Conservation (phyloP, 352 stramenopile genomes). For the Pythium aquatile region DNA sequence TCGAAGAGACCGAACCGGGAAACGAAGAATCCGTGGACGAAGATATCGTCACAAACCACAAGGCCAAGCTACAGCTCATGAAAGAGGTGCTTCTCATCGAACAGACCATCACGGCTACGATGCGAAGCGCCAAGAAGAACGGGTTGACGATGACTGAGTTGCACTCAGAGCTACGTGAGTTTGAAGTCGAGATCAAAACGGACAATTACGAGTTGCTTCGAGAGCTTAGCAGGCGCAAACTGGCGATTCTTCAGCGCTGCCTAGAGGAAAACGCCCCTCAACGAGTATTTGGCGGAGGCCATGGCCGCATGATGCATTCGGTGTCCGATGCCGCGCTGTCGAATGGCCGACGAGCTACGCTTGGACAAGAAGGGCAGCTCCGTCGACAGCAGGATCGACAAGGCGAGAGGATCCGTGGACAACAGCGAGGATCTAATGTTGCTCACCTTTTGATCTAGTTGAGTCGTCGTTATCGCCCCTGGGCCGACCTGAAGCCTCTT, state of each 20-base stretch:
- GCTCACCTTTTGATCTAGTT: not conserved
- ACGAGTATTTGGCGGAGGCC: not conserved
- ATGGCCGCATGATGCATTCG: not conserved
- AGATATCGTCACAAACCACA: not conserved
- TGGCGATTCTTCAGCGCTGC: slow-evolving; percentile 3
- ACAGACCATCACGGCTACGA: slow-evolving; percentile 3
- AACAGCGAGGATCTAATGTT: not conserved
- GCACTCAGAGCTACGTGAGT: not conserved
- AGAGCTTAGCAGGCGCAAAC: slow-evolving; percentile 10
- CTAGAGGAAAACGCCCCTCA: not conserved
- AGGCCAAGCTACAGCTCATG: not conserved
- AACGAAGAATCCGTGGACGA: not conserved
- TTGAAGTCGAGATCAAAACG: slow-evolving; percentile 6
- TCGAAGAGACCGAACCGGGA: not conserved
- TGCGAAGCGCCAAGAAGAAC: not conserved
- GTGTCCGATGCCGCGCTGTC: slow-evolving; percentile 5
- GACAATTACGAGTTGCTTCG: not conserved
- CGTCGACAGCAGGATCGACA: not conserved
- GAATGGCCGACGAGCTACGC: not conserved
- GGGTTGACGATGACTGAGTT: not conserved
- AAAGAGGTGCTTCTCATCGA: slow-evolving; percentile 1
- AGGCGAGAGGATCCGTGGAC: not conserved
- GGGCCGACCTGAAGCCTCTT: too few relatives aligned
- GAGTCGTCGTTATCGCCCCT: too few relatives aligned
- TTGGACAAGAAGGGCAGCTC: not conserved